A percentile compares a stretch with the other conserved stretches of the same genome.
Conservation (phyloP, 768 basidiomycete genomes). For the Naganishia antarctica region DNA sequence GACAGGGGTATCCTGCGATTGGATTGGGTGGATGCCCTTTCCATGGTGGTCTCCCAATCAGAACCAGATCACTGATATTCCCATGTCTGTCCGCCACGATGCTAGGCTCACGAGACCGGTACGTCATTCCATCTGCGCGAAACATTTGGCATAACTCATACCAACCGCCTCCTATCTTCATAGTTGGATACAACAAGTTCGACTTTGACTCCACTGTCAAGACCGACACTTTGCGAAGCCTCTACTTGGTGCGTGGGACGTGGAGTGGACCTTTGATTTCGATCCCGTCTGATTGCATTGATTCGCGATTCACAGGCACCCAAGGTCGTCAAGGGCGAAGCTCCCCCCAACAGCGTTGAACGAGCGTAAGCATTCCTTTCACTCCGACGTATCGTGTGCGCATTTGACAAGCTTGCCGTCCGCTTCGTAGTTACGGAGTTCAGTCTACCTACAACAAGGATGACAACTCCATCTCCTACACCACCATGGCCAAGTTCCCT, state of each 20-base stretch:
- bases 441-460: conserved; percentile 81
- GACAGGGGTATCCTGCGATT: neutral
- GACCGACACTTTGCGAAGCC: conserved; percentile 72
- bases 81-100: neutral
- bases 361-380: conserved; percentile 19
- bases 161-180: neutral
- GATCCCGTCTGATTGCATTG: neutral
- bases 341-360: conserved; percentile 34
- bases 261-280: no score
- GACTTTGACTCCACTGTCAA: conserved; percentile 84
- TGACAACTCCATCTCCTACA: conserved; percentile 79
- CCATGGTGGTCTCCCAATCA: no score
- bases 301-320: conserved; percentile 33
- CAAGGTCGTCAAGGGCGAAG: conserved; percentile 40
- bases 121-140: neutral
- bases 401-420: neutral
- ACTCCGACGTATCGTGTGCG: neutral
- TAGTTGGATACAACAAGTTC: conserved; percentile 76
- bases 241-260: conserved; percentile 65
- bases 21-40: no score
- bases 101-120: conserved; percentile 25
- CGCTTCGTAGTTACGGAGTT: conserved; percentile 61
- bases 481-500: conserved; percentile 83
- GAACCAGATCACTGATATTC: no score
- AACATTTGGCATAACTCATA: neutral